Conservation (phyloP, 164 flowering plant genomes). For the Paratinospora sagittata region DNA sequence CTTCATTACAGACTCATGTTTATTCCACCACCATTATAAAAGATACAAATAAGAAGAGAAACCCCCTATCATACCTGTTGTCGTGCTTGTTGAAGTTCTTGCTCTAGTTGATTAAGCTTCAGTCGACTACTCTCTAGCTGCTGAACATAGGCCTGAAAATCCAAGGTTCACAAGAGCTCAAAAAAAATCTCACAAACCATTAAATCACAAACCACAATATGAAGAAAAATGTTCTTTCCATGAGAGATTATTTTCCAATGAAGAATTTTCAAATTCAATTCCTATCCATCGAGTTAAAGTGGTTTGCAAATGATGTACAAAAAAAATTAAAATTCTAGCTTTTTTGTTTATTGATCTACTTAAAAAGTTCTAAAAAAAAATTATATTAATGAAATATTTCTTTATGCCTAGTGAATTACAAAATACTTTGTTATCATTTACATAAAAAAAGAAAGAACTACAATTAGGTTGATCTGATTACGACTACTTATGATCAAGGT, state of each 20-base stretch:
- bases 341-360: too few species aligned
- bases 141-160: constrained; percentile 78
- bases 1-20: not conserved
- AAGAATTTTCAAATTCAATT: not conserved
- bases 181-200: too few species aligned
- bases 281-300: not conserved
- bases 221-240: not conserved
- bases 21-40: not conserved
- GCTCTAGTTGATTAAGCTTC: constrained; percentile 70
- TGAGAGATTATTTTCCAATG: not conserved
- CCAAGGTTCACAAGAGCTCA: not conserved
- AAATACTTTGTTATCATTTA: too few species aligned
- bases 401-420: too few species aligned
- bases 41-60: not conserved
- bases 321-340: not conserved
- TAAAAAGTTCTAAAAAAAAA: too few species aligned
- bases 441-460: too few species aligned
- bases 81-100: constrained; percentile 68
- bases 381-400: too few species aligned
- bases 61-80: constrained; percentile 51
- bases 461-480: too few species aligned
- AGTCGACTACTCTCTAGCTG: constrained; percentile 71
- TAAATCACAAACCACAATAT: not conserved
- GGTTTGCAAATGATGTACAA: not conserved
- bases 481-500: too few species aligned